A percentile compares a stretch with the other conserved stretches of the same genome.
Conservation (phyloP, 108 stramenopile genomes). For the Fragilaria radians region DNA sequence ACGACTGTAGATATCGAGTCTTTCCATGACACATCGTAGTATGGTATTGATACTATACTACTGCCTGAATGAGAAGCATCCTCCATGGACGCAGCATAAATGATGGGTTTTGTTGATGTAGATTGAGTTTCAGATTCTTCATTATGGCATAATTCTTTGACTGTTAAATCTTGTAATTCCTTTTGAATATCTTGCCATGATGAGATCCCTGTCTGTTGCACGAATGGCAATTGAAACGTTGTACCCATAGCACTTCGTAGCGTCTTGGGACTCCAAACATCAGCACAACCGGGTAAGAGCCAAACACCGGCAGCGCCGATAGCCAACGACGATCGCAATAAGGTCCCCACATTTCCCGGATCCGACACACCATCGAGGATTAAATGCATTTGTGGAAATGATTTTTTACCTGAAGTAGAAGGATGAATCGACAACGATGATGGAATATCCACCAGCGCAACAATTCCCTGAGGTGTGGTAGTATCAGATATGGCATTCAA, state of each 20-base stretch:
- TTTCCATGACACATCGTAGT: constrained; percentile 60
- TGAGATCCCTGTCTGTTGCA: constrained; percentile 8
- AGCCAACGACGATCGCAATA: constrained; percentile 64
- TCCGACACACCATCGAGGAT: constrained; percentile 82
- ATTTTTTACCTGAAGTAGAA: neutral
- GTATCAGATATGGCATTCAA: constrained; percentile 59
- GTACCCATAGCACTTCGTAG: constrained; percentile 76
- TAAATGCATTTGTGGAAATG: constrained; percentile 32
- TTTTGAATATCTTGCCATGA: constrained; percentile 28
- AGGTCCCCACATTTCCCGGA: constrained; percentile 84
- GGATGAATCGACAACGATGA: neutral
- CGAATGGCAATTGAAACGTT: constrained; percentile 71
- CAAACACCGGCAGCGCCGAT: constrained; percentile 55
- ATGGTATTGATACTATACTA: constrained; percentile 4
- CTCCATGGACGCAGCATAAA: constrained; percentile 4
- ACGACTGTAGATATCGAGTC: neutral
- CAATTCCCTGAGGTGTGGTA: constrained; percentile 73
- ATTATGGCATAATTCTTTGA: constrained; percentile 52
- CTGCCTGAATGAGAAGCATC: no score
- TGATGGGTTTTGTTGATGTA: constrained; percentile 10
- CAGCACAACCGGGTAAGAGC: constrained; percentile 66
- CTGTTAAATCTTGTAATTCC: constrained; percentile 50
- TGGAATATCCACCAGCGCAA: constrained; percentile 71
- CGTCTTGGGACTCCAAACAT: constrained; percentile 84
- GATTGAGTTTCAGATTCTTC: constrained; percentile 15